Percentiles rank a stretch among this genome's conserved stretches.
Conservation (phyloP, 805 yeast genomes). For the Schwanniomyces polymorphus region DNA sequence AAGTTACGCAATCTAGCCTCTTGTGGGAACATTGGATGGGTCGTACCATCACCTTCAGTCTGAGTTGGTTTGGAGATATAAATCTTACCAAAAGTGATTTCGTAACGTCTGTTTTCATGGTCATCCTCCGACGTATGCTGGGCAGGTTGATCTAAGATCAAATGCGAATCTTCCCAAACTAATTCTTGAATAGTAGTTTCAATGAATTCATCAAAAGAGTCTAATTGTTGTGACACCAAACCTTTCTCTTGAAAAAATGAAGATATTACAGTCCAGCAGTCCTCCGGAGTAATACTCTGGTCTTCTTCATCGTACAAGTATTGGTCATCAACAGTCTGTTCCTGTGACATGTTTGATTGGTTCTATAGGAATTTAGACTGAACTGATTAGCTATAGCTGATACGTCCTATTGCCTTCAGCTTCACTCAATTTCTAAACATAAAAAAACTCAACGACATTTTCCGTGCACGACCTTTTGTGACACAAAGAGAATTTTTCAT, state of each 20-base stretch:
- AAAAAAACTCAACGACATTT: constrained; percentile 5
- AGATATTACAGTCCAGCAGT: constrained; percentile 98
- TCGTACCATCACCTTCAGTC: constrained; percentile 99
- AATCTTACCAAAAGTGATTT: constrained; percentile 96
- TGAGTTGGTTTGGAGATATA: constrained; percentile 95
- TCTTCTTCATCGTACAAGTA: constrained; percentile 72
- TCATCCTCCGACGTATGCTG: constrained; percentile 93
- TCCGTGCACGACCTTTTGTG: constrained; percentile 4
- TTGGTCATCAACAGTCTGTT: constrained; percentile 47
- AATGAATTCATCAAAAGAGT: constrained; percentile 96
- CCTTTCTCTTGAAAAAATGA: constrained; percentile 96
- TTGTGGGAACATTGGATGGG: constrained; percentile 97
- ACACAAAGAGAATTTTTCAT: constrained; percentile 13
- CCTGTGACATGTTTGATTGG: constrained; percentile 10
- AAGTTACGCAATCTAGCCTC: constrained; percentile 95
- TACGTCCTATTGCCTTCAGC: constrained; percentile 5
- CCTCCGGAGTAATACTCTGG: constrained; percentile 82
- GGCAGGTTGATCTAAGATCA: constrained; percentile 96
- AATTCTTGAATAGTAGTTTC: constrained; percentile 96
- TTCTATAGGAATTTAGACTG: constrained; percentile 1
- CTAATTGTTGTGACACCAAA: constrained; percentile 95
- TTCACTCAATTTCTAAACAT: constrained; percentile 4
- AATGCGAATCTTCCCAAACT: constrained; percentile 91
- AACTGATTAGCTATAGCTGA: not conserved
- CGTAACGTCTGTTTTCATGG: constrained; percentile 87